Evolutionary conservation across 352 stramenopile genomes (phyloP).

Genomic region (Globisporangium paddicum): DNA sequence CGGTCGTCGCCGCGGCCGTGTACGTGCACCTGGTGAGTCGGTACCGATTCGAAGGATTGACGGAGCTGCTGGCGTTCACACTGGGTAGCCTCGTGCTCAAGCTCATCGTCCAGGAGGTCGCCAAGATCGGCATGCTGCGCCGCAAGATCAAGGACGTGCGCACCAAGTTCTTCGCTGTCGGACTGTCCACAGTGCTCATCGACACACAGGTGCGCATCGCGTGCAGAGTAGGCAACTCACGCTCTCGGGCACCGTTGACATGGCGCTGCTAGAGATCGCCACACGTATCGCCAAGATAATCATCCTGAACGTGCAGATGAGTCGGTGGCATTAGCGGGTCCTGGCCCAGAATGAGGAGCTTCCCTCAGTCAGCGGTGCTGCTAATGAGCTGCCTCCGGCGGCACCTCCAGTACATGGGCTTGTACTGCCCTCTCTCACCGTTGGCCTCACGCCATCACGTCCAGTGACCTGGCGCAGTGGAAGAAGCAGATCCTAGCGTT

Average conservation of each 20-base stretch:
- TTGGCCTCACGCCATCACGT: neutral
- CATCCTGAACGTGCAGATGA: neutral
- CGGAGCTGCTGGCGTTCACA: constrained; percentile 2
- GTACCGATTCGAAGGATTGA: neutral
- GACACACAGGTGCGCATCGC: constrained; percentile 19
- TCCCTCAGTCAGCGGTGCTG: neutral
- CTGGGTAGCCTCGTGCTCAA: constrained; percentile 7
- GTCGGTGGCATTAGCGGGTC: neutral
- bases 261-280: constrained; percentile 5
- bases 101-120: constrained; percentile 6
- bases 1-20: neutral
- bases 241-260: constrained; percentile 1
- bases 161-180: constrained; percentile 13
- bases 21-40: constrained; percentile 4
- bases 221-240: neutral
- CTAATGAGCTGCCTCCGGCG: neutral
- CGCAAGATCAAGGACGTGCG: constrained; percentile 3
- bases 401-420: neutral
- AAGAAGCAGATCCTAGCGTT: constrained; percentile 17
- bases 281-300: neutral
- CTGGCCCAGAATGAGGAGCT: neutral
- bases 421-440: no score
- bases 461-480: constrained; percentile 19
- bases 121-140: constrained; percentile 6
- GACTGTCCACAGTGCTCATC: constrained; percentile 17